phyloP scores from a whole-genome alignment of 2,329 filamentous ascomycete genomes.

The Pestalotiopsis sp. region DNA sequence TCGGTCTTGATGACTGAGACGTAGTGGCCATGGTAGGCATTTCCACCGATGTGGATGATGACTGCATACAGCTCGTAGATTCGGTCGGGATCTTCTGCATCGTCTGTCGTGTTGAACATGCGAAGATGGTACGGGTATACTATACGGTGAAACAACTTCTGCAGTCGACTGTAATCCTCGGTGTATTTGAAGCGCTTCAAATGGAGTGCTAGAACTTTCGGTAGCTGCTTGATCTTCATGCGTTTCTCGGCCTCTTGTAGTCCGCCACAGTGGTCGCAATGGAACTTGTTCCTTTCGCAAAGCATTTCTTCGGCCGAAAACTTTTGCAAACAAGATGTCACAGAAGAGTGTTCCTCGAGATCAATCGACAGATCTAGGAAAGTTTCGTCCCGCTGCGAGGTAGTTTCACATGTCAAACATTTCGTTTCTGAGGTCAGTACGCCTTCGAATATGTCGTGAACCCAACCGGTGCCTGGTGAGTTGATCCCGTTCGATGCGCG shows the following conservation, averaged over 20 bases:
- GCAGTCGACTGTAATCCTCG: conserved; percentile 87
- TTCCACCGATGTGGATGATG: conserved; percentile 94
- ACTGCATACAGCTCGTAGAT: conserved; percentile 97
- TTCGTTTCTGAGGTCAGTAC: conserved; percentile 93
- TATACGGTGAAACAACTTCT: conserved; percentile 95
- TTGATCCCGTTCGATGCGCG: conserved; percentile 42
- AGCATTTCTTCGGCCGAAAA: conserved; percentile 99
- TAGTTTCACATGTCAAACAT: conserved; percentile 93
- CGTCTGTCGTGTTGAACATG: conserved; percentile 96
- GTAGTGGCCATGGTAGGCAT: conserved; percentile 96
- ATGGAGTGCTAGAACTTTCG: conserved; percentile 88
- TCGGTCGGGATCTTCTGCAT: conserved; percentile 89
- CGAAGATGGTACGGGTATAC: conserved; percentile 96
- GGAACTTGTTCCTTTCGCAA: conserved; percentile 97
- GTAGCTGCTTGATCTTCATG: conserved; percentile 97
- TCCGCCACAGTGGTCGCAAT: conserved; percentile 95
- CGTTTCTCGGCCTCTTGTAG: conserved; percentile 97
- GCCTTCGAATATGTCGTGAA: conserved; percentile 96
- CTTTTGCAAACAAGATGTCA: conserved; percentile 91
- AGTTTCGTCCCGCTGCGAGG: conserved; percentile 91
- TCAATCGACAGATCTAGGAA: conserved; percentile 97
- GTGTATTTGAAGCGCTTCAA: conserved; percentile 98
- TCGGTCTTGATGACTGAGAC: conserved; percentile 97
- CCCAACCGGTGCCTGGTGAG: conserved; percentile 77
- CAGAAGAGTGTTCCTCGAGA: conserved; percentile 90